Conservation (phyloP, 208 protist species). For the Trichomonas tenax region DNA sequence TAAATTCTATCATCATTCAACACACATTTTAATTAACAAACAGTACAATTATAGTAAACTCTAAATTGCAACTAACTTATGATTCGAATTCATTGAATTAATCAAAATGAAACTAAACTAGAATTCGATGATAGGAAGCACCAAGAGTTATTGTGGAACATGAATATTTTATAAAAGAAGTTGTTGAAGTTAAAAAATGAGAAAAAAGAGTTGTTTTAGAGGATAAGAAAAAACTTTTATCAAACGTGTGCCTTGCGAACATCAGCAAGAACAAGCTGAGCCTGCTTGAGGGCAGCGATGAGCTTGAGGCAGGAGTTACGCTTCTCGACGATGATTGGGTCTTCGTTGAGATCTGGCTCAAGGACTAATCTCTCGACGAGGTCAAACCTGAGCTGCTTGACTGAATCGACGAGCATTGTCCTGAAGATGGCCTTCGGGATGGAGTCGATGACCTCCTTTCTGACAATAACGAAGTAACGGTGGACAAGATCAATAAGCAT, state of each 20-base stretch:
- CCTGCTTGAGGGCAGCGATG: background rate
- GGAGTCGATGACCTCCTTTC: background rate
- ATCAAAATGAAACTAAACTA: no score
- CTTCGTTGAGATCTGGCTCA: background rate
- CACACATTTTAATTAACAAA: no score
- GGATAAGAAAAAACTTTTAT: background rate
- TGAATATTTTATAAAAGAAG: no score
- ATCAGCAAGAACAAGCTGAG: background rate
- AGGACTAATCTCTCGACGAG: background rate
- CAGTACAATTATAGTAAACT: no score
- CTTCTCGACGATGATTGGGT: background rate
- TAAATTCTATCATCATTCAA: no score
- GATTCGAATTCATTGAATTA: no score
- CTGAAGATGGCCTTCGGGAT: slow-evolving; percentile 12
- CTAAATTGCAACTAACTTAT: no score
- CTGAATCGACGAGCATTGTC: background rate
- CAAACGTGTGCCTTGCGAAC: background rate
- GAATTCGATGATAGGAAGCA: no score
- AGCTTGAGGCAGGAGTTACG: background rate
- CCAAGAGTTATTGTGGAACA: no score
- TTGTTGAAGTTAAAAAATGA: no score
- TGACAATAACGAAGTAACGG: background rate
- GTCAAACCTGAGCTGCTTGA: background rate
- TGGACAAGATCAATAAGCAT: background rate
- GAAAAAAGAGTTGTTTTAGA: background rate